Evolutionary conservation across 2,329 filamentous ascomycete genomes (phyloP), one percentile per base, ranked within the genome.

Genomic region (Zarea fungicola): DNA sequence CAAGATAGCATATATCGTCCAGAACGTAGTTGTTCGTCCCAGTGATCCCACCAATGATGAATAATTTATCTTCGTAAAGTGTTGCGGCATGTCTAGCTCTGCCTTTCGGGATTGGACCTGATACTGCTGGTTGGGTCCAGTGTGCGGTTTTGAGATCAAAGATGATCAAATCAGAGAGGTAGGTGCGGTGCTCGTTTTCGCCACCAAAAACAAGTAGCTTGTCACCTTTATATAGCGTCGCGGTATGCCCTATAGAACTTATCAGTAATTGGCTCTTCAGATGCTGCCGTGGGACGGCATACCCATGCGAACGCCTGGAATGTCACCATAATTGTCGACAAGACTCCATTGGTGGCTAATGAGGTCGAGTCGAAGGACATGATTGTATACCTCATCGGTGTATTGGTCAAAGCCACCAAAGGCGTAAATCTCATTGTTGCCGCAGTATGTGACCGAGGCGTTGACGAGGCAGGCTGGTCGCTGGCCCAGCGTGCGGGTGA

Each of bases 381-480:
- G 93, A 63, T 99, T 99, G 71, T 99, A 99, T 16, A 99, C 88
- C 73, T 99, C 93, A 65, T 99, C 93, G 1, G 93, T 99, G 64
- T 96, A 97, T 68, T 97, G 92, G 64, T 99, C 93, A 62, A 99
- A 99, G 16, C 93, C 93, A 36, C 93, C 93, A 73, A 99, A 99
- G 10, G 92, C 93, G 68, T 95, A 97, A 59, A 99, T 97, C 67
- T 93, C 84, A 65, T 97, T 93, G 70, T 96, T 93, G 52, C 91
- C 91, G 62, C 93, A 96, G 66, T 96, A 96, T n/a, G 93, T 99
- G 52, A 97, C 92, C 1, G 93, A 97, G 45, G 93, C 93, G 74
- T 99, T 99, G 57, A 99, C 92, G 42, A 99, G 77, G 63, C 92
- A 97, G 29, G 93, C 91, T 31, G 93, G 93, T 56, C 91, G 82